phyloP scores from a whole-genome alignment of 1,139 yeast genomes.

The Candida buenavistaensis region DNA sequence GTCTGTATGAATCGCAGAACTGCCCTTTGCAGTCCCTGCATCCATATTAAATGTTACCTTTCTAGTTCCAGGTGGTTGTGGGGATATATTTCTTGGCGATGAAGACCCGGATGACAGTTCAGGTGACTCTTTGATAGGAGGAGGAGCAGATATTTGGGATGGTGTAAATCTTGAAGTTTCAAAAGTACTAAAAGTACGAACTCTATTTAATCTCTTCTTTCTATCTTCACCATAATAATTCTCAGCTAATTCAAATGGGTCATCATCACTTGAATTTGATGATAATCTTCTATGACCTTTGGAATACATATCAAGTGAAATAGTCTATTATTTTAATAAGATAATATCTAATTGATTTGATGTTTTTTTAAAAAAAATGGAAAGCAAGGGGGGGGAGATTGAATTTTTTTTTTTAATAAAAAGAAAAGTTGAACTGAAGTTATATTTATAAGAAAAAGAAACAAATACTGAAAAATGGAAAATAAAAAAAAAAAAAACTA shows the following conservation, averaged over 20 bases:
- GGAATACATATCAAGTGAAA: background rate
- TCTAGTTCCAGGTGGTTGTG: constrained; percentile 3
- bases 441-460: no score
- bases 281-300: constrained; percentile 22
- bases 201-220: constrained; percentile 51
- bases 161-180: constrained; percentile 21
- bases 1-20: constrained; percentile 9
- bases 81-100: constrained; percentile 6
- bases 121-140: constrained; percentile 10
- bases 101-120: constrained; percentile 14
- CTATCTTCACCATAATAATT: constrained; percentile 63
- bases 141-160: constrained; percentile 7
- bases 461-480: no score
- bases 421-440: no score
- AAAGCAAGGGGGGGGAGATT: no score
- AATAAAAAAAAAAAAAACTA: no score
- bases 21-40: constrained; percentile 4
- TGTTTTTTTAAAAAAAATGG: no score
- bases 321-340: background rate
- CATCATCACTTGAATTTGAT: constrained; percentile 41
- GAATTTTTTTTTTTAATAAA: no score
- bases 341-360: background rate
- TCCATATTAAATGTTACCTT: constrained; percentile 9
- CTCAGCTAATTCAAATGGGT: constrained; percentile 70
- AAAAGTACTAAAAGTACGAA: constrained; percentile 53